Evolutionary conservation across 805 yeast species (phyloP), one percentile per base, ranked within the genome.

Genomic region (Trichomonascus vanleenenianus): DNA sequence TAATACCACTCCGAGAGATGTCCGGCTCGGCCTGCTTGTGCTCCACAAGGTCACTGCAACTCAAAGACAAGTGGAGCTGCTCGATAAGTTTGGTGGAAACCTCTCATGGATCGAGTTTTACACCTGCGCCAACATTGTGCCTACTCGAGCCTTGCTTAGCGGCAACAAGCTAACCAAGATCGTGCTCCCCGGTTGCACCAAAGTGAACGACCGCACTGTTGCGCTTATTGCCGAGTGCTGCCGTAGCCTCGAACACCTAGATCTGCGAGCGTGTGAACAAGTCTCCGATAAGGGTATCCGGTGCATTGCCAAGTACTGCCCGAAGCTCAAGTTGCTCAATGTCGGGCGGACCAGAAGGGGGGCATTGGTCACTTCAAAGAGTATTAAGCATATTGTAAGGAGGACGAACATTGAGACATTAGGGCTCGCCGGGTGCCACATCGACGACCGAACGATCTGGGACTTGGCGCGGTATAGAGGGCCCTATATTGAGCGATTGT

Each of bases 381-480:
- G 93, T 5, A 61, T 88, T 20, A 66, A 75, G 11, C 72, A 74
- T 11, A 64, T 88, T 22, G 74, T 79, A 8, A 68, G 69, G 31
- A 75, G 75, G 54, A 81, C 87, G 45, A 60, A 65, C 16, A 70
- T 82, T 39, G 69, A 72, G 39, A 87, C 96, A 0, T 67, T 89
- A 38, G 97, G 97, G 0, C 66, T 87, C 16, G 96, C 97, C 0
- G 97, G 97, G 5, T 86, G 96, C 61, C 70, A 75, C 38, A 74
- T 89, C 15, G 77, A 85, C 6, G 96, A 89, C 65, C 71, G 78
- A 37, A 72, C 85, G 3, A 67, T 89, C 12, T 86, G 95, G 95
- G 89, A 83, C 56, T 64, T 89, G 30, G 87, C 88, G 0, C 61
- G 74, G 14, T 60, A 69, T 43, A 65, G 77, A 22, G 79, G 79